Evolutionary conservation across 2,329 filamentous ascomycete species (phyloP).

Genomic region (Venturia oleaginea): DNA sequence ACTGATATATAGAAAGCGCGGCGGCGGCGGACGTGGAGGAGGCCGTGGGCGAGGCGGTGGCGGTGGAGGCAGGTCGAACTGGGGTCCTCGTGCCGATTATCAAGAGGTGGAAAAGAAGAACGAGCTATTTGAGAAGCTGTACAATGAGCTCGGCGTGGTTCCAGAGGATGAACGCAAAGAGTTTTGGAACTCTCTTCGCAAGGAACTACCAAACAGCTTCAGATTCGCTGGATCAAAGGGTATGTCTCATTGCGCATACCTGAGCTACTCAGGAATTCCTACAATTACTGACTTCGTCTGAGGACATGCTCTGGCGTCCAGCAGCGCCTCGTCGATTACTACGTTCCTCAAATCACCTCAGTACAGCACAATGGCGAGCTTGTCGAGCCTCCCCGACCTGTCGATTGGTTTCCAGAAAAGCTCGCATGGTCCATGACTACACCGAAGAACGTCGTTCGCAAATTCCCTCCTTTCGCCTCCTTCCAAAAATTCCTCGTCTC

Average conservation of each 20-base stretch:
- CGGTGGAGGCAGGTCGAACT: constrained; percentile 3
- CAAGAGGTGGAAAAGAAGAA: constrained; percentile 65
- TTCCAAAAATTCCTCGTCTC: constrained; percentile 98
- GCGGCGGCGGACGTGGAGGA: constrained; percentile 3
- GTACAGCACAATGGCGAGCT: constrained; percentile 74
- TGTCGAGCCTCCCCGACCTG: constrained; percentile 71
- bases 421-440: constrained; percentile 98
- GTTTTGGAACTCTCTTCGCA: constrained; percentile 77
- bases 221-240: constrained; percentile 92
- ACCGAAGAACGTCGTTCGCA: constrained; percentile 88
- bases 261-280: not conserved
- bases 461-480: constrained; percentile 84
- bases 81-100: constrained; percentile 36
- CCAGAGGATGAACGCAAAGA: constrained; percentile 66
- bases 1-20: constrained; percentile 2
- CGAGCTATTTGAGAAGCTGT: constrained; percentile 76
- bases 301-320: constrained; percentile 93
- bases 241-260: constrained; percentile 29
- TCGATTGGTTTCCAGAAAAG: constrained; percentile 89
- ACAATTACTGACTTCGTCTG: constrained; percentile 14
- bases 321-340: constrained; percentile 75
- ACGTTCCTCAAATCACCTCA: constrained; percentile 80
- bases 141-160: constrained; percentile 68
- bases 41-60: constrained; percentile 6
- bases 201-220: constrained; percentile 93